Evolutionary conservation across 805 yeast genomes (phyloP), one percentile per base, ranked within the genome.

Genomic region (Soucietia sequanensis): DNA sequence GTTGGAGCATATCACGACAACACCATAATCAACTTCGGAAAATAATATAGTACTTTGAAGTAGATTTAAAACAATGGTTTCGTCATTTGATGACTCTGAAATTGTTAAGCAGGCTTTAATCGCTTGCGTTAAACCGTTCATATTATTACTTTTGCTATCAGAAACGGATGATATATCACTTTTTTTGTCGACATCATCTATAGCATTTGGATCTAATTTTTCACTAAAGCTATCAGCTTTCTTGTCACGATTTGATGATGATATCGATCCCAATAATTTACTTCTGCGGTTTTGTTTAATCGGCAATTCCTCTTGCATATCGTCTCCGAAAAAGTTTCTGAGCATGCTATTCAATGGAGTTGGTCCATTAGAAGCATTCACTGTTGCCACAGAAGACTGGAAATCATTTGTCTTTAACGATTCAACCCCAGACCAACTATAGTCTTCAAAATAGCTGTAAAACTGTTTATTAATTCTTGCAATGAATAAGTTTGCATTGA

Each of bases 91-190:
- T 5, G 73, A 62, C 42, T 72, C 77, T 2, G 76, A 66, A n/a
- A 75, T 70, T 10, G 65, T 63, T n/a, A 73, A 54, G 42, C 78
- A 72, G 2, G 75, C 65, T 33, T 60, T 59, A 34, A 75, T 54
- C 0, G 74, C 73, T n/a, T 46, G 46, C 28, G 59, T 60, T 29
- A 60, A 41, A 30, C 23, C 23, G 23, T 21, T 8, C n/a, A n/a
- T n/a, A n/a, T n/a, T n/a, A n/a, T n/a, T n/a, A n/a, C n/a, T n/a
- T n/a, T n/a, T n/a, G n/a, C n/a, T n/a, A 11, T 21, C 23, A 11
- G 23, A 11, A 8, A 11, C 23, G 23, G 23, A 11, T 11, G 23
- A 8, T 11, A 11, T 9, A 8, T 21, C 10, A 11, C 11, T 8
- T 8, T 11, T 8, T 8, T 11, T 11, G 23, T 9, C 10, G 23